Evolutionary conservation across 495 filamentous ascomycete species (phyloP), one percentile per base, ranked within the genome.

Genomic region (Poronia punctata): DNA sequence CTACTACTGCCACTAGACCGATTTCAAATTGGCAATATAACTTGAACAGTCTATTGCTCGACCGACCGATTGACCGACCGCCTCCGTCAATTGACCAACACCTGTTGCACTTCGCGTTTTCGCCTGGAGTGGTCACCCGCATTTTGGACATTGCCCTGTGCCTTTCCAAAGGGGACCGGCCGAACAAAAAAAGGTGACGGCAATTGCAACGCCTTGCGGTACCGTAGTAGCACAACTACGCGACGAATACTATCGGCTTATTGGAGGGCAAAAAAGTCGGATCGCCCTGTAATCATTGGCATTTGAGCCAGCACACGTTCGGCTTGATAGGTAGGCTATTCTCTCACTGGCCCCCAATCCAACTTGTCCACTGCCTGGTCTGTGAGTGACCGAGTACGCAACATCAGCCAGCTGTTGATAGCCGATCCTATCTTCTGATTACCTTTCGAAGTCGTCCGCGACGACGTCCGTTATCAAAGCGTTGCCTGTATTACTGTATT

Each of bases 251-350:
- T 8, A 43, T 38, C 33, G 46, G 45, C 44, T 50, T 22, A 56
- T 59, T 59, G 49, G 52, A 59, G 48, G 37, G 48, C 33, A 44
- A 56, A 48, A 52, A 52, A 42, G 51, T 50, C 49, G 43, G 46
- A 50, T 46, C 45, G 45, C 52, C 37, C 48, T 35, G 38, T 41
- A 38, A 45, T 46, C 51, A 46, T 30, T 43, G 34, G 38, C 35
- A 34, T 32, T n/a, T 28, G 29, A 40, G 14, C 31, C 30, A 18
- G 43, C 35, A 35, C 42, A 35, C 24, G 24, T 38, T 30, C 35
- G 38, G 34, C 35, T 33, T 26, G 31, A 22, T 33, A 38, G 32
- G 35, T 28, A 37, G 32, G n/a, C n/a, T n/a, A n/a, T n/a, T n/a
- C n/a, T 38, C 31, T 38, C 18, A 38, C 42, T 7, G 20, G 20